Evolutionary conservation across 805 yeast genomes (phyloP), one percentile per base, ranked within the genome.

Genomic region (Cyberlindnera lachancei): DNA sequence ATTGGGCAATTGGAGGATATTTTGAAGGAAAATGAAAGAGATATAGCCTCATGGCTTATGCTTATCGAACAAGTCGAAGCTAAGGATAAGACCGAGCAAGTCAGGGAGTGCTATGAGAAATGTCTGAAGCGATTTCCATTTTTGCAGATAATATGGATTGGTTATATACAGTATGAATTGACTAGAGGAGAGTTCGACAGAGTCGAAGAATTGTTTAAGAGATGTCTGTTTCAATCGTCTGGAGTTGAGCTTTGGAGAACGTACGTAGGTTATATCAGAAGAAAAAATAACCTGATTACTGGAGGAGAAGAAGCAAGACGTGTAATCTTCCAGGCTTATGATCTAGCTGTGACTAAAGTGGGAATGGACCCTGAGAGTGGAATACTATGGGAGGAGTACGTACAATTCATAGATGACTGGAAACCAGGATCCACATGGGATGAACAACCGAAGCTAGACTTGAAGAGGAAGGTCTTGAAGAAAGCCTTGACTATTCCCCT

Each of bases 231-330:
- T 3, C 64, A 66, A 20, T 68, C 78, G 14, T 73, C 70, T 31
- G 75, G 80, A 44, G 76, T 86, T 18, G 69, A 70, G 16, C 57
- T 90, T 17, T 90, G 94, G 79, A 65, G 75, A 34, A 59, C 71
- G n/a, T 90, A 90, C 55, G 69, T 92, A 18, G 72, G 70, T 28
- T 85, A 83, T 53, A 85, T 88, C 18, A 74, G 88, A 35, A 65
- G 85, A 29, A 64, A 66, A 33, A 68, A 70, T 34, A 76, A 82
- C 46, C 66, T 80, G 15, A 73, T 80, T 33, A 79, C 87, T 4
- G 94, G 90, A 16, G 92, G 92, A 22, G 94, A 81, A 51, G 76
- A 70, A 41, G 88, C 92, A 0, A 63, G 92, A 41, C 69, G 77
- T 9, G 69, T 73, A 2, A 82, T 88, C 11, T 64, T 79, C 13